A percentile compares a stretch with the other conserved stretches of the same genome.
phyloP scores from a whole-genome alignment of 1,284 basidiomycete genomes.

The Trichosporon sp. region DNA sequence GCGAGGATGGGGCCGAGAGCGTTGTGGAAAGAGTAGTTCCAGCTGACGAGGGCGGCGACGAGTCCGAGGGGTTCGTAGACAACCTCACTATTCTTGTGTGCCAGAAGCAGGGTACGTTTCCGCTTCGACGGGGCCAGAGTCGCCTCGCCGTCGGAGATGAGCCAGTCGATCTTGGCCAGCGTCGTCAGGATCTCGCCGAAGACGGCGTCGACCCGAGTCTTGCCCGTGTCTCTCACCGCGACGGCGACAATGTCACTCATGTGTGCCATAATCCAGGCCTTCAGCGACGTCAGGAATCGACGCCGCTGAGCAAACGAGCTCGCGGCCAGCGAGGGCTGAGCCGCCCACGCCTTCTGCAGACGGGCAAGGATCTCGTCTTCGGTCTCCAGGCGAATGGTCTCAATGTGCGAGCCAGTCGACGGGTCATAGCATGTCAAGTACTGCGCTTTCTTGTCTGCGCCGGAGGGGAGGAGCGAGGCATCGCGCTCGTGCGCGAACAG shows the following conservation, averaged over 20 bases:
- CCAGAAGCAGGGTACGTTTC: slow-evolving; percentile 72
- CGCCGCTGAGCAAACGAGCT: slow-evolving; percentile 76
- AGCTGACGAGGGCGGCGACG: slow-evolving; percentile 88
- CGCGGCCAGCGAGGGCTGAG: slow-evolving; percentile 71
- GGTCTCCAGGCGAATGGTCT: slow-evolving; percentile 63
- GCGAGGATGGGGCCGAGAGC: slow-evolving; percentile 90
- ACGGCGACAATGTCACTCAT: slow-evolving; percentile 80
- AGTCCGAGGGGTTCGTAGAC: slow-evolving; percentile 92
- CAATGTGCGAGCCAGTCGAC: slow-evolving; percentile 67
- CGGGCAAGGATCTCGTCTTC: slow-evolving; percentile 70
- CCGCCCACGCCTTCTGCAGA: slow-evolving; percentile 62
- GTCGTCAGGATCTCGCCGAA: slow-evolving; percentile 87
- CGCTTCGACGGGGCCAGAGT: slow-evolving; percentile 71
- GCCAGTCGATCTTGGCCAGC: slow-evolving; percentile 76
- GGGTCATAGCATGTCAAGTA: slow-evolving; percentile 92
- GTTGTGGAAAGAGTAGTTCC: slow-evolving; percentile 77
- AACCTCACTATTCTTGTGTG: slow-evolving; percentile 76
- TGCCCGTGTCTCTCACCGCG: slow-evolving; percentile 93
- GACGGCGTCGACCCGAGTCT: slow-evolving; percentile 87
- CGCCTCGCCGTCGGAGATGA: slow-evolving; percentile 77
- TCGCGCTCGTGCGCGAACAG: slow-evolving; percentile 43
- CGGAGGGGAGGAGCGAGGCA: slow-evolving; percentile 39
- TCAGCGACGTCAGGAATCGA: slow-evolving; percentile 77
- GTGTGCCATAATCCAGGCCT: slow-evolving; percentile 80
- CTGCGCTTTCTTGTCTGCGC: slow-evolving; percentile 57